Percentiles rank a stretch among this genome's conserved stretches.
Evolutionary conservation across 2,329 filamentous ascomycete genomes (phyloP).

Genomic region (Hymenoscyphus infarciens): DNA sequence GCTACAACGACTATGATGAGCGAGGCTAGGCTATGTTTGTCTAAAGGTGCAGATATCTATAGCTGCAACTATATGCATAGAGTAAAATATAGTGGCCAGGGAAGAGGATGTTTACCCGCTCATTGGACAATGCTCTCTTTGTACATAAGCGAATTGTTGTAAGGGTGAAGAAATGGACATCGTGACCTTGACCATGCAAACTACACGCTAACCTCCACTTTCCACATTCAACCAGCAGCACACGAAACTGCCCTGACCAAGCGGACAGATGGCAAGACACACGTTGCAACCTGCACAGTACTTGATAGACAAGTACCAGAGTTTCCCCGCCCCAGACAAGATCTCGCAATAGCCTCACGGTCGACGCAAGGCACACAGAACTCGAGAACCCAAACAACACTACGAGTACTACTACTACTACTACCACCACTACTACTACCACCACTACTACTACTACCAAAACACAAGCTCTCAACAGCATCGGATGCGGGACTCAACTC

Average conservation of each 20-base stretch:
- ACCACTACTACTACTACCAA: not conserved
- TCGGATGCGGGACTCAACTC: conserved; percentile 13
- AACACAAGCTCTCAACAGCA: conserved; percentile 10
- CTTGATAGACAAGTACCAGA: conserved; percentile 1
- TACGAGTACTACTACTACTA: not conserved
- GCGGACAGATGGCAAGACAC: conserved; percentile 5
- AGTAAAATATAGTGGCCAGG: not conserved
- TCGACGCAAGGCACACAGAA: not conserved
- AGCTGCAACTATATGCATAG: not conserved
- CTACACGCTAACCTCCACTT: not conserved
- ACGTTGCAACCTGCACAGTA: not conserved
- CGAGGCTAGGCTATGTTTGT: not conserved
- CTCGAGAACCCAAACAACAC: too few relatives aligned
- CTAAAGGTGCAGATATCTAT: not conserved
- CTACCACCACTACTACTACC: not conserved
- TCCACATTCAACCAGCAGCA: not conserved
- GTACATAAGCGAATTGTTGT: not conserved
- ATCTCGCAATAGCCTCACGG: not conserved
- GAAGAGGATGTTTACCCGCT: not conserved
- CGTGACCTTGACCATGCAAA: not conserved
- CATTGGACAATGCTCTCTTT: not conserved
- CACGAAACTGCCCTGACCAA: not conserved
- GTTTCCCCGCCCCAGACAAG: conserved; percentile 7
- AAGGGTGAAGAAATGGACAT: not conserved
- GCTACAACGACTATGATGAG: not conserved